Percentiles rank a stretch among this genome's conserved stretches.
phyloP scores from a whole-genome alignment of 1,284 basidiomycete species.

The Marasmius oreades region DNA sequence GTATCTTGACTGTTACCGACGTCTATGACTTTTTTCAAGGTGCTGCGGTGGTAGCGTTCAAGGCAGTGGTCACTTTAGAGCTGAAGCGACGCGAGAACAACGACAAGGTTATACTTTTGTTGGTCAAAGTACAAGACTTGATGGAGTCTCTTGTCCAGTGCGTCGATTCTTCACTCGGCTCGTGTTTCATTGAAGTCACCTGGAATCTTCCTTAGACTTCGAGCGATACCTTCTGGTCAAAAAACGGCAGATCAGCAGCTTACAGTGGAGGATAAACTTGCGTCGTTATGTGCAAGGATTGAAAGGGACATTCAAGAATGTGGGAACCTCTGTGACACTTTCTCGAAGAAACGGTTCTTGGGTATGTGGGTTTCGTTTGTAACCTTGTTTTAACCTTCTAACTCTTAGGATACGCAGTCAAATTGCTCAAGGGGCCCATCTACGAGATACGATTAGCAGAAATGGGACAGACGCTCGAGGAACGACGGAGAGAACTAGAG shows the following conservation, averaged over 20 bases:
- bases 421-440: constrained; percentile 18
- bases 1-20: no score
- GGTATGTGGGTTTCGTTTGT: constrained; percentile 15
- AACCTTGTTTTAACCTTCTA: not conserved
- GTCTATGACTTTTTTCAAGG: no score
- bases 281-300: constrained; percentile 13
- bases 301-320: constrained; percentile 20
- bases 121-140: constrained; percentile 26
- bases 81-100: constrained; percentile 29
- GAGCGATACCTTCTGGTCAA: constrained; percentile 8
- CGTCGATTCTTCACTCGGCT: not conserved
- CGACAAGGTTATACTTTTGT: constrained; percentile 23
- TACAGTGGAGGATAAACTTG: constrained; percentile 15
- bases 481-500: constrained; percentile 14
- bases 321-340: constrained; percentile 21
- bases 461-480: constrained; percentile 12
- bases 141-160: constrained; percentile 25
- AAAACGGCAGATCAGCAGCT: constrained; percentile 5
- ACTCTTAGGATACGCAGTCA: constrained; percentile 12
- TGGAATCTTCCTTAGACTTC: constrained; percentile 10
- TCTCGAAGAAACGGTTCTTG: constrained; percentile 21
- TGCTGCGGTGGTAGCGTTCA: constrained; percentile 28
- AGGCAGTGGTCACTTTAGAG: constrained; percentile 27
- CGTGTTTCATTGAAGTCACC: not conserved
- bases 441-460: constrained; percentile 17